Conservation (phyloP, 306 rosid genomes). For the Macrotyloma uniflorum region DNA sequence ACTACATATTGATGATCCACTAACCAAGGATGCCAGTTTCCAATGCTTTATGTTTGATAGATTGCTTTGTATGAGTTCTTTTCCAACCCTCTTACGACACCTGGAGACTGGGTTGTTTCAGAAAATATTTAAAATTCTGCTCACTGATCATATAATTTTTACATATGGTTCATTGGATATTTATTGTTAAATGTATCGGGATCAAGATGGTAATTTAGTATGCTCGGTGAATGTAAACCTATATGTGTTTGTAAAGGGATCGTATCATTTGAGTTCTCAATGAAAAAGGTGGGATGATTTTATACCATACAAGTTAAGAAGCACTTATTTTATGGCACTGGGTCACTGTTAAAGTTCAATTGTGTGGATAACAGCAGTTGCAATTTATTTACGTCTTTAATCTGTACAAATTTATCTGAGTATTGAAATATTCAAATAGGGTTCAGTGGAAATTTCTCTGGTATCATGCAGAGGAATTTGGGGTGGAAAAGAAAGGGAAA, state of each 20-base stretch:
- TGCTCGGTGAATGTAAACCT: slow-evolving; percentile 24
- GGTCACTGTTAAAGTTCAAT: background rate
- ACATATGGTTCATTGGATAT: slow-evolving; percentile 29
- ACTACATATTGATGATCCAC: slow-evolving; percentile 32
- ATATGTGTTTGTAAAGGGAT: slow-evolving; percentile 35
- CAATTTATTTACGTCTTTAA: background rate
- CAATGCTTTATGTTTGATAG: slow-evolving; percentile 15
- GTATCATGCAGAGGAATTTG: background rate
- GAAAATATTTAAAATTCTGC: slow-evolving; percentile 12
- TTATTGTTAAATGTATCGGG: background rate
- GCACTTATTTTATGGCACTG: background rate
- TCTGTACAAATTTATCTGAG: background rate
- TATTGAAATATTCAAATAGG: background rate
- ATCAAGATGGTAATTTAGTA: slow-evolving; percentile 12
- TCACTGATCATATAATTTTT: slow-evolving; percentile 26
- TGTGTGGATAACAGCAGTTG: background rate
- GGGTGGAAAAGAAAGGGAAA: background rate
- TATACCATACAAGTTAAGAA: background rate
- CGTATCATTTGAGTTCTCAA: slow-evolving; percentile 5
- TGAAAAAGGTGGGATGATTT: background rate
- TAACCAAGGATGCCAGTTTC: slow-evolving; percentile 45
- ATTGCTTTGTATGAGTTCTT: slow-evolving; percentile 17
- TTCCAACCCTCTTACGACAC: slow-evolving; percentile 1
- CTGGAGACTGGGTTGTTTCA: slow-evolving; percentile 22
- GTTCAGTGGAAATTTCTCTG: background rate